Evolutionary conservation across 345 rosid species (phyloP).

Genomic region (Acer negundo): DNA sequence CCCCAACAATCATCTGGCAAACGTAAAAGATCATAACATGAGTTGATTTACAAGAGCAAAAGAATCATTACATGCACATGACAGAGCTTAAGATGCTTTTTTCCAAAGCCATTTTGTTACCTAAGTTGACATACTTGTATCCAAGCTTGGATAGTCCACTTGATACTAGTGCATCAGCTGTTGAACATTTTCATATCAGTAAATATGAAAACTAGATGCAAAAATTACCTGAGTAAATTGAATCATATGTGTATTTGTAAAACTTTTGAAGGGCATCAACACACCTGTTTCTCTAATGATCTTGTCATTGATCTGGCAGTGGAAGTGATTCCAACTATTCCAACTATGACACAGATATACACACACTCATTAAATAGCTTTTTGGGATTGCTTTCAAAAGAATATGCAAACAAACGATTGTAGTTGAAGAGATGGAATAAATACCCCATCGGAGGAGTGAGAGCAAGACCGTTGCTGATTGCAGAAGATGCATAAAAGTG

Average conservation of each 20-base stretch:
- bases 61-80: not conserved
- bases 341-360: not conserved
- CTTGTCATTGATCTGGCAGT: constrained; percentile 17
- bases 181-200: not conserved
- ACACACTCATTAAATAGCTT: not conserved
- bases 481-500: not conserved
- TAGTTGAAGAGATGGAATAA: not conserved
- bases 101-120: constrained; percentile 1
- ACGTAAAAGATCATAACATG: not conserved
- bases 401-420: not conserved
- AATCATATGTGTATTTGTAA: no score
- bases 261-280: no score
- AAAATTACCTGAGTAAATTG: not conserved
- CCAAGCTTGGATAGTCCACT: constrained; percentile 28
- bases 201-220: not conserved
- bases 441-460: constrained; percentile 43
- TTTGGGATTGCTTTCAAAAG: no score
- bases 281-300: constrained; percentile 16
- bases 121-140: constrained; percentile 30
- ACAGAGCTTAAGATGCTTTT: not conserved
- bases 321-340: constrained; percentile 29
- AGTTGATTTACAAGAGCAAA: not conserved
- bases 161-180: constrained; percentile 35
- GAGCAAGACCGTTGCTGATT: constrained; percentile 16
- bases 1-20: constrained; percentile 32